Evolutionary conservation across 2,329 filamentous ascomycete genomes (phyloP).

Genomic region (Ophiostoma fasciatum): DNA sequence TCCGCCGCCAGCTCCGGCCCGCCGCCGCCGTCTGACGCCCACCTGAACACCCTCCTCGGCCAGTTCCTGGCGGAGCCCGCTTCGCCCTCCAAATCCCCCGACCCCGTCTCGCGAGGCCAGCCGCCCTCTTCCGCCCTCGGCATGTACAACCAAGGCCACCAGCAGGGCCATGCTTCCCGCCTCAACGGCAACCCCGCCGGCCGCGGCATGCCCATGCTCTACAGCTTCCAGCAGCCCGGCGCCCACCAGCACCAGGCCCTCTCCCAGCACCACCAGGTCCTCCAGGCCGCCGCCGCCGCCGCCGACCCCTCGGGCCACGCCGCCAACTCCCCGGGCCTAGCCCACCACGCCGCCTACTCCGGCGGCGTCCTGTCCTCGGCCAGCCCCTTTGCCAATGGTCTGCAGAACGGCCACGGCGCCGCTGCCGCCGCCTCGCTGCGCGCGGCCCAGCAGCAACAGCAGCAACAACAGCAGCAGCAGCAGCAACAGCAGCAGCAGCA

Average conservation of each 20-base stretch:
- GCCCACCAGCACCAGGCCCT: slow-evolving; percentile 49
- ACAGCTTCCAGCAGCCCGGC: slow-evolving; percentile 51
- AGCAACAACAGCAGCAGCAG: slow-evolving; percentile 68
- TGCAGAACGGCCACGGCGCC: slow-evolving; percentile 45
- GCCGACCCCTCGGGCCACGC: slow-evolving; percentile 38
- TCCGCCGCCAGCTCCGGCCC: slow-evolving; percentile 25
- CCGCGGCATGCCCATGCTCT: slow-evolving; percentile 48
- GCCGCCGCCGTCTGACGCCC: slow-evolving; percentile 15
- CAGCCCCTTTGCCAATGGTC: slow-evolving; percentile 39
- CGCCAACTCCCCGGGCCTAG: slow-evolving; percentile 39
- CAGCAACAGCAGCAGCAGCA: slow-evolving; percentile 72
- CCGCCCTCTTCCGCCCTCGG: slow-evolving; percentile 21
- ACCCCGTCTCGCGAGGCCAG: slow-evolving; percentile 18
- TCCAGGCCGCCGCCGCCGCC: slow-evolving; percentile 31
- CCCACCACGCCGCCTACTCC: slow-evolving; percentile 46
- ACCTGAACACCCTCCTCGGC: slow-evolving; percentile 20
- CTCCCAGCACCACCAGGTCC: slow-evolving; percentile 45
- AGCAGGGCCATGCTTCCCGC: slow-evolving; percentile 60
- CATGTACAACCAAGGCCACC: slow-evolving; percentile 63
- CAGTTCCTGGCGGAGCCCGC: slow-evolving; percentile 18
- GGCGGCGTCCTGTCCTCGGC: slow-evolving; percentile 50
- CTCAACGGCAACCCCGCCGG: slow-evolving; percentile 56
- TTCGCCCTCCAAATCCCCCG: slow-evolving; percentile 16
- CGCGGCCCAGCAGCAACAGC: slow-evolving; percentile 26
- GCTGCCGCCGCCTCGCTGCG: slow-evolving; percentile 4